Conservation (phyloP, 306 rosid species). For the Calophaca sinica region DNA sequence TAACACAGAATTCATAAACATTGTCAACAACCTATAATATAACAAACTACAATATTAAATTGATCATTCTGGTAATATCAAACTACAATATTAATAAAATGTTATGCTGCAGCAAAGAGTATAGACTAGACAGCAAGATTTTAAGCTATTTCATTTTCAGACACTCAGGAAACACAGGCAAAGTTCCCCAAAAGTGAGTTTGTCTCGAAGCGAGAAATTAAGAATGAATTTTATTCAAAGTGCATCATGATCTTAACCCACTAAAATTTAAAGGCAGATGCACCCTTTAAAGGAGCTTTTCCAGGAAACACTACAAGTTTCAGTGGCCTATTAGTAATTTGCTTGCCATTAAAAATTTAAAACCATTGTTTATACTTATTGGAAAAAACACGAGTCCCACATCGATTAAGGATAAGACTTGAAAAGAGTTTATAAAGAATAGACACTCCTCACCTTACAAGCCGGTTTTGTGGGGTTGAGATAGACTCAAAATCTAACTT, state of each 20-base stretch:
- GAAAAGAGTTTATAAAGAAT: too few species aligned
- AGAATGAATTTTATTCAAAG: neutral
- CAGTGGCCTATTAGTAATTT: too few species aligned
- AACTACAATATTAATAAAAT: constrained; percentile 34
- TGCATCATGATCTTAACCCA: constrained; percentile 6
- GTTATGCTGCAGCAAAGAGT: constrained; percentile 24
- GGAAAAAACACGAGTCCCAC: too few species aligned
- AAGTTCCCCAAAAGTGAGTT: constrained; percentile 8
- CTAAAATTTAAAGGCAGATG: neutral
- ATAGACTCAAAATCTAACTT: too few species aligned
- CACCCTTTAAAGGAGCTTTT: too few species aligned
- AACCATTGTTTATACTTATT: too few species aligned
- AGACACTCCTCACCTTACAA: too few species aligned
- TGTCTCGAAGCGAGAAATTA: constrained; percentile 2
- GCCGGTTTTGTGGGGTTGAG: too few species aligned
- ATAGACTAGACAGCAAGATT: constrained; percentile 36
- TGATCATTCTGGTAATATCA: constrained; percentile 36
- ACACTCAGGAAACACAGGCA: constrained; percentile 28
- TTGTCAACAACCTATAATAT: constrained; percentile 26
- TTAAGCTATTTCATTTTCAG: too few species aligned
- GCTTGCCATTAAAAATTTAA: too few species aligned
- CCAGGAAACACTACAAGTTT: too few species aligned
- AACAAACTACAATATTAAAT: constrained; percentile 34
- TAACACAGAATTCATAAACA: constrained; percentile 18
- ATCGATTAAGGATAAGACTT: too few species aligned